Base-by-base conservation (phyloP, 2,329 filamentous ascomycete species). In the Orbilia oligospora region DNA sequence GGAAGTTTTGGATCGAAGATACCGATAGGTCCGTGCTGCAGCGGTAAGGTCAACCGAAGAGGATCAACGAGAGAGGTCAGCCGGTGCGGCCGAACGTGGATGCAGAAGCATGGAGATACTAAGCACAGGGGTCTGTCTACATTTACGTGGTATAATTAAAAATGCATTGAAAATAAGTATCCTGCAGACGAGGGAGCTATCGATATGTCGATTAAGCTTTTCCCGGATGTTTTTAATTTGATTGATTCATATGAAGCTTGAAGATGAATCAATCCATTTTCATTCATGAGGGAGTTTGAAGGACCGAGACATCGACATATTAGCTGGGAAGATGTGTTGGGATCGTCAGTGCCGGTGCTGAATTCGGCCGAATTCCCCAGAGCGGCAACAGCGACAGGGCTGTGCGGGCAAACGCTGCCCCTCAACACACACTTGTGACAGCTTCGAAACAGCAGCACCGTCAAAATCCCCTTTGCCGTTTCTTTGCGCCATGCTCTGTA, bases 401-500 rank as follows among this genome's bases (percentile, higher is more conserved):
- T 61, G 36, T 66, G 36, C n/a, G 72, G 22, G 48, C 72, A 70
- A 66, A 66, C 66, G 72, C 72, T 51, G n/a, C 18, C 30, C 56
- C 65, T 20, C 18, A 69, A 67, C 33, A 77, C 73, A 66, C 22
- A 63, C 46, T 61, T 71, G 73, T 48, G 73, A 77, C 73, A 49
- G 5, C 58, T 77, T 71, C 68, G 73, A 77, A 77, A 77, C 73
- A 36, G 51, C 61, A 14, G 38, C 56, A 48, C 55, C 66, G 44
- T 76, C 64, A 68, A 56, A 64, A 10, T 14, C 64, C 48, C 68
- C 69, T 72, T 65, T 48, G 49, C 56, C 56, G 56, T 49, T 44
- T 63, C 64, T 69, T 75, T 49, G 63, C 64, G 53, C 51, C 44
- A n/a, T 63, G 18, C 51, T 49, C 2, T 46, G 64, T 38, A 5